A percentile compares a stretch with the other conserved stretches of the same genome.
phyloP scores from a whole-genome alignment of 495 filamentous ascomycete species.

The Xylaria intraflava region DNA sequence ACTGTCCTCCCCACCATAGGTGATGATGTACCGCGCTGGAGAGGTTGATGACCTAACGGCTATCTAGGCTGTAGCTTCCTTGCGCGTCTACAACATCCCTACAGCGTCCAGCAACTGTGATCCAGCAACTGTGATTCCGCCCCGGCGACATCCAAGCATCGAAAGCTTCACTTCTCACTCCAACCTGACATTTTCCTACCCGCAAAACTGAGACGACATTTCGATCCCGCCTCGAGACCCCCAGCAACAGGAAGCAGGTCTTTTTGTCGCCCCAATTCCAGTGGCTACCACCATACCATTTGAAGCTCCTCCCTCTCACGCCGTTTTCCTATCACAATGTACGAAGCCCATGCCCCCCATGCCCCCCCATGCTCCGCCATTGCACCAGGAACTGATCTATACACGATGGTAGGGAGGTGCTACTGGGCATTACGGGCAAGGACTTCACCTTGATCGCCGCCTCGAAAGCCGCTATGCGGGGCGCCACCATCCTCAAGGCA shows the following conservation, averaged over 20 bases:
- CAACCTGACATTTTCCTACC: neutral
- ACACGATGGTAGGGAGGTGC: constrained; percentile 69
- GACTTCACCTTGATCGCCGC: constrained; percentile 97
- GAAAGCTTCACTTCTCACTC: constrained; percentile 6
- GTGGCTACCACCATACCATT: neutral
- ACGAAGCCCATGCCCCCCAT: constrained; percentile 7
- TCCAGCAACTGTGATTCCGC: constrained; percentile 2
- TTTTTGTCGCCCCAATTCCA: neutral
- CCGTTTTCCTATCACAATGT: constrained; percentile 28
- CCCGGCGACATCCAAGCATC: constrained; percentile 5
- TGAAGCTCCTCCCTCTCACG: neutral
- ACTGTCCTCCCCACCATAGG: too few species aligned
- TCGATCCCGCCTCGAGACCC: neutral
- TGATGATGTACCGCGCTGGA: too few species aligned
- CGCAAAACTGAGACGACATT: neutral
- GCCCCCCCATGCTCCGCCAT: neutral
- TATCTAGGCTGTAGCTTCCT: constrained; percentile 35
- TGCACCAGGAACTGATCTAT: neutral
- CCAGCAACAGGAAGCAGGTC: neutral
- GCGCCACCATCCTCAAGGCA: constrained; percentile 91
- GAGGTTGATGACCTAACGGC: too few species aligned
- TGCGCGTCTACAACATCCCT: constrained; percentile 23
- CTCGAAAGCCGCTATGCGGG: constrained; percentile 95
- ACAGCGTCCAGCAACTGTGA: neutral
- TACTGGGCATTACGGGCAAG: constrained; percentile 96